Evolutionary conservation across 257 asterid genomes (phyloP).

Genomic region (Fraxinus excelsior): DNA sequence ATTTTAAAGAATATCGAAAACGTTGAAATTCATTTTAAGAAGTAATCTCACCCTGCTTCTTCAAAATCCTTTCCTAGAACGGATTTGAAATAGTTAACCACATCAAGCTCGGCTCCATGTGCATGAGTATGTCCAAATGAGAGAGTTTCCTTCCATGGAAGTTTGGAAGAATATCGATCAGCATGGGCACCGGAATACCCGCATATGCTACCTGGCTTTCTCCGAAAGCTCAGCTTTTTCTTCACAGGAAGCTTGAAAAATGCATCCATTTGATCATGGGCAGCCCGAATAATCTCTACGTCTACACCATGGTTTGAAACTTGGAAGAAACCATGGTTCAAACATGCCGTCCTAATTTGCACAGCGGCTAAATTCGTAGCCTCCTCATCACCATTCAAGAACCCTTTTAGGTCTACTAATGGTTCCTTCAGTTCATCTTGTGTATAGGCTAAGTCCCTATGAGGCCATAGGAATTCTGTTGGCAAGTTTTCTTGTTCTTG

Average conservation of each 20-base stretch:
- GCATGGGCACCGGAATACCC: constrained; percentile 81
- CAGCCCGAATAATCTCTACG: constrained; percentile 24
- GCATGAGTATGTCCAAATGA: constrained; percentile 46
- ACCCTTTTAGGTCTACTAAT: constrained; percentile 54
- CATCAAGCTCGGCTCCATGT: constrained; percentile 26
- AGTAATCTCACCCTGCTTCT: constrained; percentile 49
- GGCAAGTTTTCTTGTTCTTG: constrained; percentile 40
- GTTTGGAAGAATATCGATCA: constrained; percentile 48
- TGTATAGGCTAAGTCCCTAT: constrained; percentile 41
- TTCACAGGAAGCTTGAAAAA: constrained; percentile 56
- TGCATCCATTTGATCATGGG: constrained; percentile 40
- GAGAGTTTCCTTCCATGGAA: constrained; percentile 87
- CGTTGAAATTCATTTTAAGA: too few relatives aligned
- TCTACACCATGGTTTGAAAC: constrained; percentile 80
- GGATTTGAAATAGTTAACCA: constrained; percentile 39
- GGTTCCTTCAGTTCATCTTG: constrained; percentile 41
- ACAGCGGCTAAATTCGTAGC: constrained; percentile 35
- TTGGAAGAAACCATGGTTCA: constrained; percentile 68
- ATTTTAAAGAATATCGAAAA: background rate
- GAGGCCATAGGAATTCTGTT: constrained; percentile 56
- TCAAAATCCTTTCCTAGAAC: constrained; percentile 48
- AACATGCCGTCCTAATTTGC: constrained; percentile 48
- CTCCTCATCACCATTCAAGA: constrained; percentile 40
- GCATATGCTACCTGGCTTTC: constrained; percentile 42
- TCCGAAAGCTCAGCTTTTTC: constrained; percentile 30